These are phyloP conservation scores for Vigna radiata DNA, from an alignment of 306 rosid genomes.

Conservation along the genomic window DNA sequence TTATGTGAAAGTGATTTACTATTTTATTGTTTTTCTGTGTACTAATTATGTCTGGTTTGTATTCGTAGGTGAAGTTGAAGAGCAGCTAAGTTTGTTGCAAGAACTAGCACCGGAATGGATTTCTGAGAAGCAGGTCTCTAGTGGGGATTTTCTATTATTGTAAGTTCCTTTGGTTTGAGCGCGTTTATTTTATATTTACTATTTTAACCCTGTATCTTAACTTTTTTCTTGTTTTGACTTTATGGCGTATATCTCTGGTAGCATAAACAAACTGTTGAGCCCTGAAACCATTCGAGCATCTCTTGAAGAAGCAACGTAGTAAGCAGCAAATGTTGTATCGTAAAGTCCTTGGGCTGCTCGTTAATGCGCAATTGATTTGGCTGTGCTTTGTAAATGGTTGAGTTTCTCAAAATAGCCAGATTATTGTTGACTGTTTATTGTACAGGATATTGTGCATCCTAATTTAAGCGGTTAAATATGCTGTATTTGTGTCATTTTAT, in stretches of 20 bases:
- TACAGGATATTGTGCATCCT: not conserved
- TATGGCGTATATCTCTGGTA: constrained; percentile 38
- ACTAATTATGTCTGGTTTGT: constrained; percentile 38
- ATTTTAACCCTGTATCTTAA: not conserved
- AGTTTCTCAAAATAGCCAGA: not conserved
- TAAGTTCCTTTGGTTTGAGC: constrained; percentile 44
- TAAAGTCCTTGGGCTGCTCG: constrained; percentile 8
- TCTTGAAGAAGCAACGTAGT: constrained; percentile 77
- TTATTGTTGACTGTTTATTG: not conserved
- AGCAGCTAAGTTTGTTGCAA: constrained; percentile 64
- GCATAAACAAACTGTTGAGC: constrained; percentile 60
- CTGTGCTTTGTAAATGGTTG: constrained; percentile 3
- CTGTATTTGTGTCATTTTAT: not conserved
- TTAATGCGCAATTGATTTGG: constrained; percentile 3
- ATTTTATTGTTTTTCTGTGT: constrained; percentile 5
- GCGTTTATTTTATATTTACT: not conserved
- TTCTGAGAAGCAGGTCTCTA: constrained; percentile 63
- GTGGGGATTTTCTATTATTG: constrained; percentile 70
- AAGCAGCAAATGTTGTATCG: constrained; percentile 35
- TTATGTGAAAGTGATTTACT: not conserved
- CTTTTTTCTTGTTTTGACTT: constrained; percentile 20
- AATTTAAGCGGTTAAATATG: not conserved
- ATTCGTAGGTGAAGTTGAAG: constrained; percentile 76
- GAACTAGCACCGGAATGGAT: constrained; percentile 92
- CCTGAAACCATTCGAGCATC: constrained; percentile 54